These are phyloP conservation scores for Hyaloscypha hepaticicola DNA, from an alignment of 495 filamentous ascomycete species.

Conservation along the genomic window DNA sequence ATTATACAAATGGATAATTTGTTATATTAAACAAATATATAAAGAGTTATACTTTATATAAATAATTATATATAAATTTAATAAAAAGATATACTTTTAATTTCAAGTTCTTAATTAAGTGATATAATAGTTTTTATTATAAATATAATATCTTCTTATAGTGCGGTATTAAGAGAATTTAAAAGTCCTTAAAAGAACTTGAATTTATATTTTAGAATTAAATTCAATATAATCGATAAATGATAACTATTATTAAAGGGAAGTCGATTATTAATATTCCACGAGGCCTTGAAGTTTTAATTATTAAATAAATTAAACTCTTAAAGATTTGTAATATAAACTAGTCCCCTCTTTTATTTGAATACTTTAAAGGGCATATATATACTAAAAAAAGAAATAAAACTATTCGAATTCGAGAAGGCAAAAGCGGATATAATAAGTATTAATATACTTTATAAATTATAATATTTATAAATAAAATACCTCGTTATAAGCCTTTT, in stretches of 20 bases:
- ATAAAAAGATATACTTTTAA: background rate
- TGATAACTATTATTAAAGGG: background rate
- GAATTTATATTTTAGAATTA: background rate
- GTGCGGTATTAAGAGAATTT: background rate
- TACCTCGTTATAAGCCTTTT: background rate
- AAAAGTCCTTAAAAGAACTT: background rate
- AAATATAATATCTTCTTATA: background rate
- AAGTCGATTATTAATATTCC: background rate
- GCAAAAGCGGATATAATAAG: background rate
- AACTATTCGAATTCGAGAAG: background rate
- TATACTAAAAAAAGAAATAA: background rate
- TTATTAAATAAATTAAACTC: no score
- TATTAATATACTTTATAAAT: background rate
- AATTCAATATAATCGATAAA: background rate
- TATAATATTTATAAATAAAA: background rate
- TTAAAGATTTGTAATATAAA: no score
- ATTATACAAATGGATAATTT: background rate
- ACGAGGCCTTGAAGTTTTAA: background rate
- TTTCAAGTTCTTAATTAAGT: background rate
- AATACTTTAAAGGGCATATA: background rate
- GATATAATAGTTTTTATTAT: background rate
- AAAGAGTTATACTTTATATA: background rate
- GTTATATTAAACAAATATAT: no score
- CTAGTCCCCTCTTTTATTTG: no score
- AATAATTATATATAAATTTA: background rate